Conservation (phyloP, 768 basidiomycete genomes). For the Sarcodon aspratus region DNA sequence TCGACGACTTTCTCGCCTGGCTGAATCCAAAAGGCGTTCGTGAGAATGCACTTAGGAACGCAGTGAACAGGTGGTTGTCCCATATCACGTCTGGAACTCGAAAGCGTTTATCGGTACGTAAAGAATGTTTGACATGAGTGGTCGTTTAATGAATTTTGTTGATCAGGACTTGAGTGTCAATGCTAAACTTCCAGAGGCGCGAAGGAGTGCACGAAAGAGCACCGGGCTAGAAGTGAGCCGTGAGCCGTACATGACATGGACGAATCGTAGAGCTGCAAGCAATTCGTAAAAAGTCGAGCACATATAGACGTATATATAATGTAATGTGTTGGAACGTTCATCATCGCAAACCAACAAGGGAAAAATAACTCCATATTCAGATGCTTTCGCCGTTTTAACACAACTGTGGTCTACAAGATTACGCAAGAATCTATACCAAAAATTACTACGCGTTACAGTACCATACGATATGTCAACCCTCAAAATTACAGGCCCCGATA, state of each 20-base stretch:
- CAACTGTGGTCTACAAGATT: slow-evolving; percentile 4
- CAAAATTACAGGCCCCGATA: background rate
- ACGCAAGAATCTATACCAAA: slow-evolving; percentile 1
- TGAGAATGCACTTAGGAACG: slow-evolving; percentile 69
- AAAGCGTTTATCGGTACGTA: slow-evolving; percentile 61
- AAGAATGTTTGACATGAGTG: background rate
- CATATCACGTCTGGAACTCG: slow-evolving; percentile 74
- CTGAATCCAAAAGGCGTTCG: slow-evolving; percentile 86
- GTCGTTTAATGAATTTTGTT: slow-evolving; percentile 1
- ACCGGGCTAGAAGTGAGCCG: slow-evolving; percentile 52
- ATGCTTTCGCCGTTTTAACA: background rate
- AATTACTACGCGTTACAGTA: background rate
- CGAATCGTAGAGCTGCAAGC: slow-evolving; percentile 61
- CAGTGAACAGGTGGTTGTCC: slow-evolving; percentile 73
- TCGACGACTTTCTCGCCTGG: slow-evolving; percentile 81
- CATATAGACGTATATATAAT: background rate
- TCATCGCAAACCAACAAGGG: too few relatives aligned
- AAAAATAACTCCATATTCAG: too few relatives aligned
- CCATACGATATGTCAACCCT: background rate
- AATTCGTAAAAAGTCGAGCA: slow-evolving; percentile 11
- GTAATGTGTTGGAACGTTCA: slow-evolving; percentile 1
- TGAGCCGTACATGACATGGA: slow-evolving; percentile 85
- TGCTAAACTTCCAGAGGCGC: slow-evolving; percentile 66
- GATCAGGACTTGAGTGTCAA: slow-evolving; percentile 56
- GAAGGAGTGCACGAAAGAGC: slow-evolving; percentile 63